phyloP scores from a whole-genome alignment of 2,329 filamentous ascomycete species.

The Xylaria sp. region DNA sequence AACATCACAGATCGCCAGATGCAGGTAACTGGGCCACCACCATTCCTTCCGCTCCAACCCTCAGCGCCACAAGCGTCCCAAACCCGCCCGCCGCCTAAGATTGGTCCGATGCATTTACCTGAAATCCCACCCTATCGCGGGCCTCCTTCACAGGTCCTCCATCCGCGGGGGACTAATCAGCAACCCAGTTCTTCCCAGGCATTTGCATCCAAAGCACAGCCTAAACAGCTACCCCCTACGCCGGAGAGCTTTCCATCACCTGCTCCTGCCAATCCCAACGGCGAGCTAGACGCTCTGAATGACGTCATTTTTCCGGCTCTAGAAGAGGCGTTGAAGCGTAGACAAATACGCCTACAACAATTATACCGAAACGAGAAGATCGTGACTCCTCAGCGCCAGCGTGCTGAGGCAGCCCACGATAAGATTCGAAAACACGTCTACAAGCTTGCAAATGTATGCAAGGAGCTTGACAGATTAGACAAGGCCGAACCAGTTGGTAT shows the following conservation, averaged over 20 bases:
- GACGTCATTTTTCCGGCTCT: conserved; percentile 93
- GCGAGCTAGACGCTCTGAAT: conserved; percentile 82
- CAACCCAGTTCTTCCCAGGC: conserved; percentile 48
- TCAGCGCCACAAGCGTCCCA: conserved; percentile 46
- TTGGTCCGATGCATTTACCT: conserved; percentile 51
- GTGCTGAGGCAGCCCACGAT: conserved; percentile 76
- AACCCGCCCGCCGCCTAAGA: conserved; percentile 47
- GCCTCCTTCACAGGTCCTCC: conserved; percentile 36
- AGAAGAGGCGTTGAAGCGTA: conserved; percentile 85
- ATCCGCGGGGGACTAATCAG: conserved; percentile 36
- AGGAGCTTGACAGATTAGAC: conserved; percentile 89
- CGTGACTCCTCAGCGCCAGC: conserved; percentile 68
- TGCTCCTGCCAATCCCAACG: conserved; percentile 62
- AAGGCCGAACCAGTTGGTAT: conserved; percentile 87
- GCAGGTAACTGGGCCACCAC: conserved; percentile 31
- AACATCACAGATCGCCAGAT: conserved; percentile 49
- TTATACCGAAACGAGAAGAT: conserved; percentile 52
- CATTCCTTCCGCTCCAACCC: conserved; percentile 36
- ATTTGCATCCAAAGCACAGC: conserved; percentile 62
- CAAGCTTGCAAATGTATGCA: conserved; percentile 82
- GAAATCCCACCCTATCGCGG: conserved; percentile 63
- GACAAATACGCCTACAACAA: conserved; percentile 67
- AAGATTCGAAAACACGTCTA: conserved; percentile 80
- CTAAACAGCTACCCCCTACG: conserved; percentile 50
- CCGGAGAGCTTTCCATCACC: conserved; percentile 62